Evolutionary conservation across 306 rosid species (phyloP), one percentile per base, ranked within the genome.

Genomic region (Vicia faba): DNA sequence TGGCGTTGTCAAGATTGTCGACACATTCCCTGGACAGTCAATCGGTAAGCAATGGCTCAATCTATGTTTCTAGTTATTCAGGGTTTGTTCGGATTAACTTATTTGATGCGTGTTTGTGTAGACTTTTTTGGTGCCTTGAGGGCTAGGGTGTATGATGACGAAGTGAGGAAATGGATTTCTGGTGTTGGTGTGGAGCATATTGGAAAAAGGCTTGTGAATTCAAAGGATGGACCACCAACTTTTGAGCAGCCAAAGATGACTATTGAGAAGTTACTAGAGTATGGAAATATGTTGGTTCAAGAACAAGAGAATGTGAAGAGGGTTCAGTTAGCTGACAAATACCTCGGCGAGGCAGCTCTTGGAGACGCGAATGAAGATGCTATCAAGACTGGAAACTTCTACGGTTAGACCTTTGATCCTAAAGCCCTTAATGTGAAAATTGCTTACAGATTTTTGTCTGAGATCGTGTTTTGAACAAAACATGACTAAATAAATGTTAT

Each of bases 251-350:
- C 95, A 44, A 76, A 55, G 73, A 84, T 88, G 79, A 74, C 25
- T 4, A 66, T 84, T 1, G 60, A 69, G n/a, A 72, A 80, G 73
- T 86, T 88, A 33, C 82, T 88, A 0, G 81, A 74, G 76, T 88
- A 88, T 40, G 96, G 96, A 74, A 86, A 50, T 74, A 76, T 80
- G 88, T 82, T 88, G 35, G 86, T 88, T 10, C 60, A 86, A 80
- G 89, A 88, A 73, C 96, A 88, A 74, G 88, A 88, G 65, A 86
- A 88, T 74, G 96, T 88, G 75, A 86, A 88, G 89, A 82, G 96
- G 75, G 82, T 88, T 18, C 91, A 82, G 58, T 76, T 88, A 81
- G 69, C 91, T 11, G 89, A 82, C 38, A 86, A 82, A 64, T 88
- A 88, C 73, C 84, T 88, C 72, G 80, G 57, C 7, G 89, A 86